These are phyloP conservation scores for Alternaria solani DNA, from an alignment of 2,329 filamentous ascomycete species.

Conservation along the genomic window DNA sequence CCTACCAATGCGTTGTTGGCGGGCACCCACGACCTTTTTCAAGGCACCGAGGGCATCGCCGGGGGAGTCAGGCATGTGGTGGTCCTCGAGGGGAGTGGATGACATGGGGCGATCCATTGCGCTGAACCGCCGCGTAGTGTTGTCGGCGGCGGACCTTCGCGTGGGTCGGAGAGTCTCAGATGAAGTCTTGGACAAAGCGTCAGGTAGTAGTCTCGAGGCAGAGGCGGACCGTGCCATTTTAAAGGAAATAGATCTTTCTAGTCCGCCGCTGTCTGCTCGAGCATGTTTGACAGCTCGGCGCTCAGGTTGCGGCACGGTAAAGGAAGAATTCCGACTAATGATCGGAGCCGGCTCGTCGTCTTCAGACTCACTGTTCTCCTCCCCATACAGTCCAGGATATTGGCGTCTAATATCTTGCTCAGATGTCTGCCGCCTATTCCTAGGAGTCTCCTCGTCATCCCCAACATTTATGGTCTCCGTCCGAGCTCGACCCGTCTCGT, in stretches of 20 bases:
- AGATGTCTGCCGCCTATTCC: constrained; percentile 30
- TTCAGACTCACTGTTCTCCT: constrained; percentile 51
- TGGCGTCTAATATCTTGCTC: constrained; percentile 44
- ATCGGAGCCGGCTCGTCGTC: constrained; percentile 43
- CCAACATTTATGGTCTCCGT: constrained; percentile 55
- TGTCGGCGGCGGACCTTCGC: constrained; percentile 23
- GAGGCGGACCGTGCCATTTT: constrained; percentile 46
- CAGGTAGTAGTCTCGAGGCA: constrained; percentile 35
- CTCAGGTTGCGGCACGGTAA: constrained; percentile 42
- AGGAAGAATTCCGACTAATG: constrained; percentile 49
- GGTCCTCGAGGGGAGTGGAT: constrained; percentile 29
- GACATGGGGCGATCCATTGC: constrained; percentile 42
- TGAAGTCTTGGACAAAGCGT: constrained; percentile 43
- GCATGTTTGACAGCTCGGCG: constrained; percentile 49
- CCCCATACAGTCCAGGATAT: constrained; percentile 57
- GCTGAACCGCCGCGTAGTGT: constrained; percentile 39
- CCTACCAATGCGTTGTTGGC: constrained; percentile 48
- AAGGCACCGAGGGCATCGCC: constrained; percentile 53
- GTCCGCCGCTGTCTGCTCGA: constrained; percentile 40
- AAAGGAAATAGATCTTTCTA: constrained; percentile 41
- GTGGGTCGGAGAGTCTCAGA: constrained; percentile 41
- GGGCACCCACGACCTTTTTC: constrained; percentile 52
- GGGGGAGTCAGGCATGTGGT: constrained; percentile 41
- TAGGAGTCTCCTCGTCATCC: constrained; percentile 45
- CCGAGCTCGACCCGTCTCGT: constrained; percentile 57